Base-by-base conservation (phyloP, 2,329 filamentous ascomycete genomes). In the Cryphonectria radicalis region DNA sequence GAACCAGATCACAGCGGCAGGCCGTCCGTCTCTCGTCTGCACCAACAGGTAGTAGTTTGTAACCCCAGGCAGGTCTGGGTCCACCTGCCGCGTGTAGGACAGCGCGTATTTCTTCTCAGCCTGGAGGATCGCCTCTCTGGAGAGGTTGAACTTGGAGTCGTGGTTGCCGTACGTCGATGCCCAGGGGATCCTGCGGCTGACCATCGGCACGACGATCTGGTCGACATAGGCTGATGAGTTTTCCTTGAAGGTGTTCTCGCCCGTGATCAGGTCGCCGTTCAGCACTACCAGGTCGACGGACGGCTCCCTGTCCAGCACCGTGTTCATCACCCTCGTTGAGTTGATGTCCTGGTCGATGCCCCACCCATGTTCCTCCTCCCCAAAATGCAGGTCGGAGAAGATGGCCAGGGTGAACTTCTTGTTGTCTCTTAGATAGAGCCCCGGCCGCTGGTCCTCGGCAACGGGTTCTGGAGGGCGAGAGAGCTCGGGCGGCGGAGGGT, bases 141-240 rank as follows among this genome's bases (percentile, higher is more conserved):
- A 87, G 11, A 91, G 79, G 73, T 91, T 91, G 76, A 82, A 87
- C 50, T 87, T 80, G 63, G 86, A 85, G 74, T 93, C 91, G 75
- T 93, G 91, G 70, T 93, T 93, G 0, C 91, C 91, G 73, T 93
- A 93, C 0, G 90, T 90, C 0, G 88, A 90, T 1, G 90, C 90
- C 88, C 90, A 93, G 0, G 84, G 83, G 0, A 91, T 76, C 10
- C 82, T 82, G 22, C 86, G 84, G 4, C 85, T 74, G 0, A 91
- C 81, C 0, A 93, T 79, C 0, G 90, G 90, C 1, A 76, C 79
- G 1, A 91, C 87, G 13, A 91, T 85, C 74, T 85, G 79, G 74
- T 92, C 88, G 3, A 92, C 70, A 68, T 91, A 90, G 8, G 79
- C 75, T 0, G 87, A 89, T 35, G 84, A 82, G 75, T 91, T 91